Evolutionary conservation across 139 green algal genomes (phyloP).

Genomic region (Micractinium sp.): DNA sequence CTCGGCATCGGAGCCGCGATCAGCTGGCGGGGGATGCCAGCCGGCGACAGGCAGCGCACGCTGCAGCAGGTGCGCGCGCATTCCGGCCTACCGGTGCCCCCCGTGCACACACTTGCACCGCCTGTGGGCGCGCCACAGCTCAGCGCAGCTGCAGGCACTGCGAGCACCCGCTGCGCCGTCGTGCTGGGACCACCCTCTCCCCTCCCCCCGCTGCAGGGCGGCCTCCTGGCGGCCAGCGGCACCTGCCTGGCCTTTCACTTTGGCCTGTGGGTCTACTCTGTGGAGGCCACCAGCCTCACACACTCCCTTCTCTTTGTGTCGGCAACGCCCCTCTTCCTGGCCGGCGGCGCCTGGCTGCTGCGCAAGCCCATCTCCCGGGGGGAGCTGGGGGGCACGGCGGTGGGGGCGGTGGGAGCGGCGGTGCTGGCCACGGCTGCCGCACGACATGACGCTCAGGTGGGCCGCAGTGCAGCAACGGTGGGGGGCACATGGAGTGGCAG

Average conservation of each 20-base stretch:
- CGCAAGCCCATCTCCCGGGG: conserved; percentile 66
- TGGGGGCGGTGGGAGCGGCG: conserved; percentile 53
- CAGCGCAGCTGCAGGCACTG: neutral
- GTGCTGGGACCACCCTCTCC: neutral
- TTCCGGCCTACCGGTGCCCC: too few species aligned
- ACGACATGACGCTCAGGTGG: neutral
- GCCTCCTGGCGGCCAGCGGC: conserved; percentile 53
- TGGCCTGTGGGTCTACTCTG: conserved; percentile 67
- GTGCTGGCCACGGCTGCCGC: conserved; percentile 54
- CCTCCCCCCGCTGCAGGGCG: neutral
- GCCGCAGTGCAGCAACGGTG: neutral
- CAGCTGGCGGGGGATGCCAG: conserved; percentile 56
- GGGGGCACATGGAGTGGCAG: too few species aligned
- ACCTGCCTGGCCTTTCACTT: conserved; percentile 80
- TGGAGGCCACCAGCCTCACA: conserved; percentile 75
- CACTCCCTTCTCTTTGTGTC: conserved; percentile 85
- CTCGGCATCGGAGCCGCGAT: conserved; percentile 45
- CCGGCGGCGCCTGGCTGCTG: conserved; percentile 45
- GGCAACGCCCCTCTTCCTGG: conserved; percentile 77
- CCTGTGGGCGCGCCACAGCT: too few species aligned
- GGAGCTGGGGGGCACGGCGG: conserved; percentile 58
- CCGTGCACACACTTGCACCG: too few species aligned
- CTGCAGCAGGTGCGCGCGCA: neutral
- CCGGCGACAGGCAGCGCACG: neutral
- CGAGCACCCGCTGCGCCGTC: neutral